Evolutionary conservation across 31 red algal species (phyloP), one percentile per base, ranked within the genome.

Genomic region (Asparagopsis taxiformis): DNA sequence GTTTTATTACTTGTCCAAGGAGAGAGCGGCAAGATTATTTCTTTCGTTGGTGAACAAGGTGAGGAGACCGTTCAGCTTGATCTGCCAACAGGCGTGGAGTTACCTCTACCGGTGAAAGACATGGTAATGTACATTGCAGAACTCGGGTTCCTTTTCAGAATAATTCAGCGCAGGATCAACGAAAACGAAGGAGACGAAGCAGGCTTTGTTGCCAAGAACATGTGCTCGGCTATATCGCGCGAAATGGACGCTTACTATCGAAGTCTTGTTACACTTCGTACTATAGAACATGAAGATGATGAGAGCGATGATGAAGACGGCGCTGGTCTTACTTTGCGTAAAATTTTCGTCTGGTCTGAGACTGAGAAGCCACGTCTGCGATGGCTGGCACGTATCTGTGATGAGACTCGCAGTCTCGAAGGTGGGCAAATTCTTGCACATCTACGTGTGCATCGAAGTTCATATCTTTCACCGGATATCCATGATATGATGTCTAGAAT

Each of bases 241-340:
- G 92, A 95, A 59, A 75, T 95, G 65, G 92, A 95, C 63, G 76
- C 57, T 55, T 95, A 88, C 49, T 95, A 89, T 38, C 76, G 81
- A 37, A 88, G 80, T 71, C 72, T 95, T 26, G 79, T 83, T 44
- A 72, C 85, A 25, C 51, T 95, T 8, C 77, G 85, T 51, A 77
- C 62, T 25, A 60, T 60, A n/a, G 49, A 68, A 36, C 51, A 61
- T 26, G 9, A 41, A 6, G 59, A 74, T n/a, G 31, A 62, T 57
- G 13, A 50, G 8, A 50, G 66, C 11, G 19, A 48, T 13, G 38
- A 79, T 3, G 51, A 77, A 44, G 15, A 33, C 4, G 55, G 16
- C 4, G 51, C 31, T 16, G 51, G 36, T 16, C 57, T 88, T 20
- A 88, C 84, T 3, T 61, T 95, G 9, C 68, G 92, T 29, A 80